Base-by-base conservation (phyloP, 257 asterid species). In the Scutellaria barbata region DNA sequence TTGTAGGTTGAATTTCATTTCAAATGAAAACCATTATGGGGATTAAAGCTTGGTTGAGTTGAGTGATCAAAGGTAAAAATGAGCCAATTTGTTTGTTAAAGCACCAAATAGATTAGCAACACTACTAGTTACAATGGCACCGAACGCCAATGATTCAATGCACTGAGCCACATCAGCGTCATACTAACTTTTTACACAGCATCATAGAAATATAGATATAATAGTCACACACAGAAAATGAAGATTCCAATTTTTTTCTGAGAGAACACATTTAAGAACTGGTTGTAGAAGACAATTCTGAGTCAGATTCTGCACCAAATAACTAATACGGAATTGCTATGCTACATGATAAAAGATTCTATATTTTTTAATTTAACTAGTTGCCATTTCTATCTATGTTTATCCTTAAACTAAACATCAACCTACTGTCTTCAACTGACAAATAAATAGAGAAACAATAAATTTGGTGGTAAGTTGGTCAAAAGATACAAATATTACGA, bases 391-490 rank as follows among this genome's bases (percentile, higher is more conserved):
- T 30, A 22, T 22, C 25, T 22, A 22, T 22, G 25, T 22, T 22
- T 22, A 22, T 1, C 25, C 25, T 22, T 22, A 2, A 30, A 30
- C 35, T 30, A 30, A 1, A 30, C 5, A 30, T 30, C 3, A 30
- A 30, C 35, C 35, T 30, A 30, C 2, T 30, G 35, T 30, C 35
- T 30, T 30, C 74, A 52, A 10, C 35, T 55, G 39, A 13, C 54
- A 55, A 68, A 73, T 20, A 73, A 68, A 62, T 48, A 18, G 10
- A 50, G 64, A 52, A 67, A 42, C 45, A 48, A 17, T 47, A 74
- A 1, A 41, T 51, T 65, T 47, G 59, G 64, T 10, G 30, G 30
- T 61, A 25, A 5, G 40, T 51, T 43, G 41, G 30, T n/a, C 25
- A 6, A 10, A 53, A 57, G 60, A 55, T 55, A 69, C 60, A 64